Conservation (phyloP, 805 yeast species). For the Lachancea waltii region DNA sequence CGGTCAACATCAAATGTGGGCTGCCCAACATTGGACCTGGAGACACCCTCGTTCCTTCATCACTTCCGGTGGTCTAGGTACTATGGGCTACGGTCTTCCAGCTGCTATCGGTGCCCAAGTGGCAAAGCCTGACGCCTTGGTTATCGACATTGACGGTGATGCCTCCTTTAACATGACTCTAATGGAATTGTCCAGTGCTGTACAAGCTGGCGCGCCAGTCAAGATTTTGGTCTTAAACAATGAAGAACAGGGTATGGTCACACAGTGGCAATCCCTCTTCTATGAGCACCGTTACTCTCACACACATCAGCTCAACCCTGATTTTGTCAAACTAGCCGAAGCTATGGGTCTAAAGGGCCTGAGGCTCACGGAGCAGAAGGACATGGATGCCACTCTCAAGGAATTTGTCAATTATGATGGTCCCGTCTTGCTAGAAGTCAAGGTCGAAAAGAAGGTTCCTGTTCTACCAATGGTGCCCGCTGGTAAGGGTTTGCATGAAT, state of each 20-base stretch:
- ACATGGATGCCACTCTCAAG: constrained; percentile 50
- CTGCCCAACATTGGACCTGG: constrained; percentile 97
- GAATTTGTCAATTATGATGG: constrained; percentile 72
- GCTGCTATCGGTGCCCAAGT: constrained; percentile 98
- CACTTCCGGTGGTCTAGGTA: constrained; percentile 98
- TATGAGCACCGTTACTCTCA: constrained; percentile 97
- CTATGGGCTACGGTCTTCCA: constrained; percentile 97
- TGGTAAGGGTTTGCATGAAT: constrained; percentile 91
- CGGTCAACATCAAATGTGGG: constrained; percentile 99
- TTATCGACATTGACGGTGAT: constrained; percentile 97
- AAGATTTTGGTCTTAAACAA: constrained; percentile 86
- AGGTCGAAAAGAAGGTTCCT: constrained; percentile 84
- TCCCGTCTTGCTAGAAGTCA: constrained; percentile 85
- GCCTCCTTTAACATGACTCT: constrained; percentile 99
- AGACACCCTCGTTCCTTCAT: constrained; percentile 85
- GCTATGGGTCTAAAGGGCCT: constrained; percentile 89
- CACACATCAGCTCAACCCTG: constrained; percentile 93
- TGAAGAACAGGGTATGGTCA: constrained; percentile 99
- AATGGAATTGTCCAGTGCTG: constrained; percentile 88
- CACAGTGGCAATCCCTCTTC: constrained; percentile 98
- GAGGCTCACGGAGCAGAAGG: constrained; percentile 61
- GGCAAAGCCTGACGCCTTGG: constrained; percentile 89
- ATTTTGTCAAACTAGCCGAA: constrained; percentile 87
- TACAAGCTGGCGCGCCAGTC: constrained; percentile 86
- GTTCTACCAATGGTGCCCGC: constrained; percentile 98